Conservation (phyloP, 768 basidiomycete species). For the Pleurotus djamor region DNA sequence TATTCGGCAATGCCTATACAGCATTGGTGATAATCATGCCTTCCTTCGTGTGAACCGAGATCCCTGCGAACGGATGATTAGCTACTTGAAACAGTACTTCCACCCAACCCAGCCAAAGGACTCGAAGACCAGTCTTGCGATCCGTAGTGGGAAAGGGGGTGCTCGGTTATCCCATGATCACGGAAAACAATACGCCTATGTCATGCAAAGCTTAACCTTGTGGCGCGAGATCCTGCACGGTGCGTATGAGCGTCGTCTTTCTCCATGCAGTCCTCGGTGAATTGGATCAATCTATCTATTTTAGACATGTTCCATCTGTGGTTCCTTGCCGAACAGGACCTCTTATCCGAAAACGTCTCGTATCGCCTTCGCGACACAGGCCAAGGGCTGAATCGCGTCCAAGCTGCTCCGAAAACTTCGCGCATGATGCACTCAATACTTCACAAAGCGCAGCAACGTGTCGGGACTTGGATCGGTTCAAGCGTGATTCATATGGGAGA, state of each 20-base stretch:
- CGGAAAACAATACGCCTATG: constrained; percentile 81
- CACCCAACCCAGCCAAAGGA: constrained; percentile 70
- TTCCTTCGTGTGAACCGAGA: constrained; percentile 86
- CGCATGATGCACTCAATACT: constrained; percentile 88
- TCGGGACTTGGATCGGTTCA: constrained; percentile 84
- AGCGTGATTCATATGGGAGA: constrained; percentile 91
- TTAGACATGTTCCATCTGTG: constrained; percentile 88
- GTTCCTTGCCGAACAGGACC: constrained; percentile 78
- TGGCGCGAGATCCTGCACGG: constrained; percentile 88
- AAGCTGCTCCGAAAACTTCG: constrained; percentile 85
- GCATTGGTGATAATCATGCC: constrained; percentile 88
- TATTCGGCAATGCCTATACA: constrained; percentile 78
- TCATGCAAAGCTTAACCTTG: constrained; percentile 81
- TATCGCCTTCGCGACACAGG: constrained; percentile 88
- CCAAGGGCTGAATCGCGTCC: constrained; percentile 89
- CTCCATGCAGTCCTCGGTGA: neutral
- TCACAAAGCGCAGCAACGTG: constrained; percentile 76
- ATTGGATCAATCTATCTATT: constrained; percentile 1
- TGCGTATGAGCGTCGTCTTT: constrained; percentile 21
- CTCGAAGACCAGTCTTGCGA: constrained; percentile 66
- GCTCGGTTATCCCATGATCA: constrained; percentile 85
- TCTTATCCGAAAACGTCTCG: constrained; percentile 69
- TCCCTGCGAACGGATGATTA: constrained; percentile 85
- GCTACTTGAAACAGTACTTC: constrained; percentile 73
- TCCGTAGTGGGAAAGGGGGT: constrained; percentile 77